phyloP scores from a whole-genome alignment of 306 rosid species.

The Astragalus glycyphyllos region DNA sequence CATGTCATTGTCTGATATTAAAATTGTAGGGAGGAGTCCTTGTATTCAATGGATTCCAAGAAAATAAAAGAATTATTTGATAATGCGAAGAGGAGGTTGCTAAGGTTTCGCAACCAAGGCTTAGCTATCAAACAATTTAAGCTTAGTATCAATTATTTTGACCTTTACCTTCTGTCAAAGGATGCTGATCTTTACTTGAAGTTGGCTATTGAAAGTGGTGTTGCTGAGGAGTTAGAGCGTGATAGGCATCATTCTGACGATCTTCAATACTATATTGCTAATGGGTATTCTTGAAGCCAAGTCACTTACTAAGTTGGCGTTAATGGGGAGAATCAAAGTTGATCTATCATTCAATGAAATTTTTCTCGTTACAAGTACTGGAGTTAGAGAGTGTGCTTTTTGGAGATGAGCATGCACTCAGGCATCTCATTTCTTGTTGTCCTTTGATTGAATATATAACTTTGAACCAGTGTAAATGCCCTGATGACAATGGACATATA shows the following conservation, averaged over 20 bases:
- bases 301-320: neutral
- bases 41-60: too few relatives aligned
- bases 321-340: slow-evolving; percentile 28
- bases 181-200: slow-evolving; percentile 42
- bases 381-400: too few relatives aligned
- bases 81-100: too few relatives aligned
- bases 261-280: slow-evolving; percentile 27
- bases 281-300: slow-evolving; percentile 15
- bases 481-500: too few relatives aligned
- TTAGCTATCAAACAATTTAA: neutral
- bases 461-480: neutral
- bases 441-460: too few relatives aligned
- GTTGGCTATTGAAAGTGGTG: slow-evolving; percentile 24
- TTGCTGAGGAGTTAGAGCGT: slow-evolving; percentile 37
- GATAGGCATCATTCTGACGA: neutral
- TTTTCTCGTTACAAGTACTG: neutral
- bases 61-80: too few relatives aligned
- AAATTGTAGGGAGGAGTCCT: too few relatives aligned
- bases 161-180: neutral
- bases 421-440: too few relatives aligned
- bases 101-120: slow-evolving; percentile 10
- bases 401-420: too few relatives aligned
- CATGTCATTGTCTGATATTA: slow-evolving; percentile 18
- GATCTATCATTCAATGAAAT: neutral
- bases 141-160: neutral